Base-by-base conservation (phyloP, 257 asterid species). In the Penstemon newberryi region DNA sequence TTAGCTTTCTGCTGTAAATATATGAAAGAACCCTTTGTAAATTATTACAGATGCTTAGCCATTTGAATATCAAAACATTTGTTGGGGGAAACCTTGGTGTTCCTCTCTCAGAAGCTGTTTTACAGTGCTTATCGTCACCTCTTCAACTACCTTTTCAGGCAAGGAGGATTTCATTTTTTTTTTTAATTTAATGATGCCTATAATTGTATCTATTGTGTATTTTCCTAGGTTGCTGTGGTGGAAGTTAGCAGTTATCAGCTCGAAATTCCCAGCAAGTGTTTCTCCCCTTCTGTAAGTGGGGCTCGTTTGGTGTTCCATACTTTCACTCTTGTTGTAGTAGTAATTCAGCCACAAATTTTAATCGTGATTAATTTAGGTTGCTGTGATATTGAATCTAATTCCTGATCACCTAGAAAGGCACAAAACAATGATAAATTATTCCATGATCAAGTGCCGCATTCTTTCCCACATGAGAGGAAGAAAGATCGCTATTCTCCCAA, bases 331-430 rank as follows among this genome's bases (percentile, higher is more conserved):
- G 33, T 46, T 18, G 38, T n/a, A 43, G 33, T 46, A 11, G 38
- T n/a, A 43, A 43, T 67, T 44, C 12, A 25, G 52, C 42, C 36
- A 19, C 13, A 57, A 33, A 10, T 60, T 41, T 37, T 54, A 13
- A 36, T 15, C 3, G 10, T 47, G 25, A 54, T 54, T 54, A 37
- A 5, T 56, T 55, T 73, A 76, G 81, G 85, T 75, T 54, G 68
- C 81, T 55, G 77, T 81, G 18, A 63, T 81, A 36, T 65, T 74
- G 58, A 81, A 81, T 71, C 78, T 81, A 55, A 77, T 83, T 51
- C 80, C 85, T 65, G 85, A 81, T 69, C 85, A 81, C 73, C 74
- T 81, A 4, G 85, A 81, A 76, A 75, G 83, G 56, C 83, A 77
- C 79, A 75, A 77, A 63, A 68, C 80, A 5, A 74, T 74, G 83